Evolutionary conservation across 2,329 filamentous ascomycete species (phyloP), one percentile per base, ranked within the genome.

Genomic region (Cercospora nicotianae): DNA sequence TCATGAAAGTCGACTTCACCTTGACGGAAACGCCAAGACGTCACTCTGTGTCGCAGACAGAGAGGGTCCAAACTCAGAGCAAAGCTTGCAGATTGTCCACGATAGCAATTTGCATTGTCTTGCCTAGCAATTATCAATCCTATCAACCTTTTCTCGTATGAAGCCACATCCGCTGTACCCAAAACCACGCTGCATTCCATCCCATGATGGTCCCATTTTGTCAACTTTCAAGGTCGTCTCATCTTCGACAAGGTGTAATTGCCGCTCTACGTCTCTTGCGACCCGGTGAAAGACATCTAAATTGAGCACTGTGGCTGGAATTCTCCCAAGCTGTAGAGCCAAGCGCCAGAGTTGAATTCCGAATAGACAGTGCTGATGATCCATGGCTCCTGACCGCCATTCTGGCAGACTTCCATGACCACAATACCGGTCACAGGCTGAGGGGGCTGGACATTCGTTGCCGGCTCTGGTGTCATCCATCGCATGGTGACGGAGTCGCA

Each of bases 301-400:
- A 30, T 57, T 12, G 53, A 57, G 26, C 53, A 60, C n/a, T 28
- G 30, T 60, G 73, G 73, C 42, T 58, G 59, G 64, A 75, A 74
- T 23, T 73, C 65, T 16, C 72, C 73, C 39, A 70, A 53, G 61
- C 74, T 71, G 60, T 74, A 72, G 51, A 76, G 69, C 75, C 75
- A 77, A 18, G 75, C 75, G 16, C 73, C 74, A 13, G 69, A 72
- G 70, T 77, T 77, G 69, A 77, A 75, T 51, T 76, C 75, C 5
- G 74, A 75, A 65, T 74, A 75, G 61, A 77, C 72, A 26, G 71
- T 73, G 48, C 73, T 72, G 65, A 77, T 76, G 39, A 76, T 64
- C 70, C 70, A 77, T 53, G 74, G 72, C 67, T 75, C 70, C 5
- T 45, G 28, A 30, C 63, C 67, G 61, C 69, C 67, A 26, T 62